Evolutionary conservation across 257 asterid species (phyloP), one percentile per base, ranked within the genome.

Genomic region (Ligustrum vulgare): DNA sequence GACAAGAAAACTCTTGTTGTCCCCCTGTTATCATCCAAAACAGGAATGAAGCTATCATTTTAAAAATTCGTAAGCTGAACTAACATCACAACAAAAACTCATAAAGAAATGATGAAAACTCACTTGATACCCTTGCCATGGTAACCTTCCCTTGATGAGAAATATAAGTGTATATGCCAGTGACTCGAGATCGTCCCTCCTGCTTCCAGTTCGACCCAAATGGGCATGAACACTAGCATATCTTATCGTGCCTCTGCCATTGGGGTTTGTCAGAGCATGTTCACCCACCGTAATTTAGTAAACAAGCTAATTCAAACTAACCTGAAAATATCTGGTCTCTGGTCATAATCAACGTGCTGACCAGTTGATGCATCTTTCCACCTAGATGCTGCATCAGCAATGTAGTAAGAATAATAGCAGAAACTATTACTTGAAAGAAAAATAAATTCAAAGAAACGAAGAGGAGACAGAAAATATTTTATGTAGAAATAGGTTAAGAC

Each of bases 91-190:
- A 70, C 70, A 79, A 74, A 10, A 51, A 36, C 41, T 35, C 9
- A 37, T 22, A 28, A 77, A 78, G 66, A 63, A 73, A 60, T 45
- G 64, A 73, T 35, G 74, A 47, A 70, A 78, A 68, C 74, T 66
- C 80, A 92, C 98, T 97, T 94, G 98, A 86, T 94, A 94, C 49
- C 98, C 98, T 86, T 94, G 98, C 98, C 98, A 94, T 5, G 98
- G 98, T 47, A 94, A 84, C 87, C 98, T 87, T 81, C 98, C 98
- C 81, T 90, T 92, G 37, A 91, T 89, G 54, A 91, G 94, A 87
- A 93, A 93, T 84, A 93, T 91, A 70, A 93, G 82, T 4, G 97
- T 93, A 84, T 93, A 93, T 1, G 97, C 98, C 71, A 93, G 84
- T 13, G 98, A 93, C 83, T 94, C 98, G 13, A 94, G 98, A 81